Evolutionary conservation across 2,329 filamentous ascomycete species (phyloP).

Genomic region (Monilinia aucupariae): DNA sequence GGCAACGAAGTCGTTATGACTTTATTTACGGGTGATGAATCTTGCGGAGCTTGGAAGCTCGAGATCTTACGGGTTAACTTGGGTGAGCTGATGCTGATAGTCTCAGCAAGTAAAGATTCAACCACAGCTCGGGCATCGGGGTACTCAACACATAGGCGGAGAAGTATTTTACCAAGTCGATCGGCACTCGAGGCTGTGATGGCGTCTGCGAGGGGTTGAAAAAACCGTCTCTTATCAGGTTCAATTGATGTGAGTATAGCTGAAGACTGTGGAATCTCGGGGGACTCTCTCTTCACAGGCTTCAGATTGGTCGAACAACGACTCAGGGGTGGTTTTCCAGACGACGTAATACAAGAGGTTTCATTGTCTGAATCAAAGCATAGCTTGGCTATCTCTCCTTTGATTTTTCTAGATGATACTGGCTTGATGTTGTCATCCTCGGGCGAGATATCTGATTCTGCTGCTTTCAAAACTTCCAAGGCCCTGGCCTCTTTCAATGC

Average conservation of each 20-base stretch:
- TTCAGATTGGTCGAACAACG: conserved; percentile 1
- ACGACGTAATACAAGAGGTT: not conserved
- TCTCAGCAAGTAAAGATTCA: conserved; percentile 7
- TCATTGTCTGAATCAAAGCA: not conserved
- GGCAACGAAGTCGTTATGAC: too few species aligned
- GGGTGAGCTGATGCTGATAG: not conserved
- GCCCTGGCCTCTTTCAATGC: not conserved
- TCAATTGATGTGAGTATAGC: not conserved
- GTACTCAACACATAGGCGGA: conserved; percentile 9
- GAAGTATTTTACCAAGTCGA: not conserved
- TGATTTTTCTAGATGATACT: not conserved
- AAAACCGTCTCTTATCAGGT: conserved; percentile 9
- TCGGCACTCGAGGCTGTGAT: conserved; percentile 1
- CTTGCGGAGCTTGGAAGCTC: not conserved
- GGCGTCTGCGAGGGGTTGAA: conserved; percentile 8
- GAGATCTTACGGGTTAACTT: not conserved
- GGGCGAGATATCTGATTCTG: not conserved
- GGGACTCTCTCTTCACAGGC: not conserved
- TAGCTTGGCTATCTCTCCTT: not conserved
- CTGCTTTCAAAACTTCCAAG: not conserved
- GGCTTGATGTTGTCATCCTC: not conserved
- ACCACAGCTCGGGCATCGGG: conserved; percentile 5
- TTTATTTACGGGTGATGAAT: too few species aligned
- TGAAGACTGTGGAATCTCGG: not conserved
- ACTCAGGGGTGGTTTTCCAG: not conserved